Base-by-base conservation (phyloP, 2,329 filamentous ascomycete species). In the Cordyceps farinosa region DNA sequence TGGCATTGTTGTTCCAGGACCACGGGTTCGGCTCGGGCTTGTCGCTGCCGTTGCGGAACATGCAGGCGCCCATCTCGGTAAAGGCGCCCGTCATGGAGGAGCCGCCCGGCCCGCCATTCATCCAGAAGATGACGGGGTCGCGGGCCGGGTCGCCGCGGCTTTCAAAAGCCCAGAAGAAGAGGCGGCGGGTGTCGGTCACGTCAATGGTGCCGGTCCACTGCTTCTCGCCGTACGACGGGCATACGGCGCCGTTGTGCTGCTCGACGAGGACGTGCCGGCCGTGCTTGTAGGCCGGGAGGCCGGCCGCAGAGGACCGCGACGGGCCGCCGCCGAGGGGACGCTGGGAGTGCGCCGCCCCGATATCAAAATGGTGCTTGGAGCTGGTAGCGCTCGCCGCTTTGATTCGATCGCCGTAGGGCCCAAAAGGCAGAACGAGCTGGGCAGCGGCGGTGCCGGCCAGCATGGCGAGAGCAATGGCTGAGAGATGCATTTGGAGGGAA, bases 101-200 rank as follows among this genome's bases (percentile, higher is more conserved):
- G 2, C 50, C 53, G 7, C 67, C 67, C 1, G 67, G 67, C 5
- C 67, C 67, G 15, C 67, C 66, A 65, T 75, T 74, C 62, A 79
- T 76, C 81, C 81, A 86, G 68, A 85, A 78, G 9, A 80, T 80
- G 64, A 85, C 69, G 52, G 66, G 70, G 44, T 69, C 70, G 40
- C 67, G 68, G 27, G 66, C 65, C 5, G 69, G 67, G 7, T 68
- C 66, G 30, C 66, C 64, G 34, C 69, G 66, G n/a, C 68, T 69
- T 17, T 70, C 67, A 50, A 73, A 71, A 52, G 67, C 65, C 69
- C 71, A 71, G 62, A 68, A 71, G 61, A 70, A 72, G 1, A 70
- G 66, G 13, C 65, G 60, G 1, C 60, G 62, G 3, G 42, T 38
- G 48, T 66, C 56, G 27, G 57, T 65, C n/a, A 69, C 67, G 38